Conservation (phyloP, 1,284 basidiomycete species). For the Laetiporus sulphureus region DNA sequence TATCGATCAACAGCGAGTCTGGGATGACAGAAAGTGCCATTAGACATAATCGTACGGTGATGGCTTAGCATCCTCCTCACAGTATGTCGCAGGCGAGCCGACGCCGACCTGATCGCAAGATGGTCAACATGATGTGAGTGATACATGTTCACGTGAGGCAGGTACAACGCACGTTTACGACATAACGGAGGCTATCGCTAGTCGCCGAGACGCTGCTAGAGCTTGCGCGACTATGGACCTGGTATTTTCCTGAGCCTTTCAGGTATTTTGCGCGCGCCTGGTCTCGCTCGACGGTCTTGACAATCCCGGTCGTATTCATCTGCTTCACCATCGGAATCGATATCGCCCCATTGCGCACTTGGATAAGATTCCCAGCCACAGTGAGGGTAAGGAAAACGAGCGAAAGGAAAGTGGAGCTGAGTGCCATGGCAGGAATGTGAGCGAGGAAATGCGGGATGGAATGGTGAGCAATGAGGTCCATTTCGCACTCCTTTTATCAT, state of each 20-base stretch:
- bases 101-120: conserved; percentile 1
- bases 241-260: conserved; percentile 13
- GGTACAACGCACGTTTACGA: conserved; percentile 17
- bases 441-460: too few species aligned
- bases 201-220: conserved; percentile 28
- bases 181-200: conserved; percentile 30
- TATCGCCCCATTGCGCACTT: conserved; percentile 33
- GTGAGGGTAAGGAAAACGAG: conserved; percentile 30
- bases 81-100: conserved; percentile 3
- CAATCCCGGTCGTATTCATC: conserved; percentile 38
- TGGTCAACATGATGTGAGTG: conserved; percentile 6
- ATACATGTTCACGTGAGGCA: neutral
- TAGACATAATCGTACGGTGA: neutral
- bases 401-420: conserved; percentile 11
- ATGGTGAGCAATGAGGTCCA: too few species aligned
- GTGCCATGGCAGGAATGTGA: too few species aligned
- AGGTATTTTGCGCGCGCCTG: conserved; percentile 18
- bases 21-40: neutral
- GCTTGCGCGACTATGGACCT: conserved; percentile 4
- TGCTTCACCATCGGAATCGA: conserved; percentile 42
- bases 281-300: conserved; percentile 18
- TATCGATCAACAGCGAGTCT: conserved; percentile 16
- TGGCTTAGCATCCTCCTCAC: neutral
- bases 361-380: conserved; percentile 40
- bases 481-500: too few species aligned